Conservation (phyloP, 176 grass and related monocot species). For the Poa annua region DNA sequence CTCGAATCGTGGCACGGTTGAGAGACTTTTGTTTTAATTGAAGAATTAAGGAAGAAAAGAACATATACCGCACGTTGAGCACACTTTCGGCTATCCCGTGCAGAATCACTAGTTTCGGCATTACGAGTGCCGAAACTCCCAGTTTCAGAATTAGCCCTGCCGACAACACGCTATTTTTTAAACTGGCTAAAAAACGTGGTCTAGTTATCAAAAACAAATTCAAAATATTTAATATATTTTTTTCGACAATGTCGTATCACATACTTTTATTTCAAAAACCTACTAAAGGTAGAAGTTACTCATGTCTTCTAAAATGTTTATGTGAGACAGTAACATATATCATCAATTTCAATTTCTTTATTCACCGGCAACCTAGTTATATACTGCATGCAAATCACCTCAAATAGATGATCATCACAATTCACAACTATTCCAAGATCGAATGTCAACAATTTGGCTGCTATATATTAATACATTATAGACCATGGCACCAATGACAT, state of each 20-base stretch:
- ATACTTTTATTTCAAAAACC: neutral
- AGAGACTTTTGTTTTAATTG: too few relatives aligned
- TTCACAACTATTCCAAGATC: neutral
- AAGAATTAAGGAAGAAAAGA: too few relatives aligned
- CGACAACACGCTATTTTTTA: too few relatives aligned
- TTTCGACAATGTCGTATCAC: neutral
- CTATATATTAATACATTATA: neutral
- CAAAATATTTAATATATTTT: too few relatives aligned
- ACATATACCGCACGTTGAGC: too few relatives aligned
- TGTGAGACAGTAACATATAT: neutral
- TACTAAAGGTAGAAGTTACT: constrained; percentile 17
- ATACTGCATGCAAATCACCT: neutral
- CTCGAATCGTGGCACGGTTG: too few relatives aligned
- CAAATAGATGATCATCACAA: constrained; percentile 14
- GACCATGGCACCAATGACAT: neutral
- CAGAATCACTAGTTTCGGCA: too few relatives aligned
- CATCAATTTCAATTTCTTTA: neutral
- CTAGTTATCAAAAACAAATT: too few relatives aligned
- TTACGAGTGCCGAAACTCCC: too few relatives aligned
- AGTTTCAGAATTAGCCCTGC: too few relatives aligned
- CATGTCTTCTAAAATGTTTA: constrained; percentile 19
- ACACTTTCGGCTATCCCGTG: too few relatives aligned
- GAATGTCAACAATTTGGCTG: neutral
- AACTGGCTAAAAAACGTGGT: too few relatives aligned
- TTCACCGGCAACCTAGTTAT: neutral